Base-by-base conservation (phyloP, 331 rosid genomes). In the Arachis monticola region DNA sequence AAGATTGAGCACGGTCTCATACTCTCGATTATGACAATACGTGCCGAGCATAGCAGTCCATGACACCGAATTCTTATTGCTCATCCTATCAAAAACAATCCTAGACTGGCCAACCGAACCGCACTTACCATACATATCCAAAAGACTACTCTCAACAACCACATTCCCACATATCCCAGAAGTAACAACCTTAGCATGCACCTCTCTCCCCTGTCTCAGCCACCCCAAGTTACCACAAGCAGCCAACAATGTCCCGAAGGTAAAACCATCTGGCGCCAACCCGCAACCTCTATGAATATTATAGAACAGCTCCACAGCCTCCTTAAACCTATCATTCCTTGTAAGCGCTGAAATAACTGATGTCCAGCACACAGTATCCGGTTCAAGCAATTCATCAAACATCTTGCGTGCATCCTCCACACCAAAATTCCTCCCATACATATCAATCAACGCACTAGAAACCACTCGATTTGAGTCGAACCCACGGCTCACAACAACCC, bases 141-240 rank as follows among this genome's bases (percentile, higher is more conserved):
- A 85, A 53, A 91, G 81, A 76, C 98, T 94, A 65, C 98, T 91
- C 82, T 87, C 96, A 13, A 91, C 96, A 65, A 94, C 84, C 77
- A 94, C 96, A 70, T 91, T 86, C 0, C 92, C 95, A 38, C 76
- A 61, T 38, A 84, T 70, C 32, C 95, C 96, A 41, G 82, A 76
- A 0, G 85, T 66, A 62, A 94, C 58, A 57, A 90, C 89, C 76
- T 81, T 91, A 2, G 83, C 86, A 74, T 94, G 98, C 64, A 94
- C 80, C 79, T 90, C 81, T 42, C 69, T 84, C 9, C 99, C 99
- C 69, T 69, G 96, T 64, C 82, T 88, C 75, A 87, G 27, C 84
- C 90, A 87, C 83, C 89, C 87, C 77, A 92, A 67, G 77, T 91
- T 87, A 68, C 83, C 96, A 27, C 30, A 27, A 27, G 30, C 30